phyloP scores from a whole-genome alignment of 2,329 filamentous ascomycete species.

The Paramyrothecium roridum region DNA sequence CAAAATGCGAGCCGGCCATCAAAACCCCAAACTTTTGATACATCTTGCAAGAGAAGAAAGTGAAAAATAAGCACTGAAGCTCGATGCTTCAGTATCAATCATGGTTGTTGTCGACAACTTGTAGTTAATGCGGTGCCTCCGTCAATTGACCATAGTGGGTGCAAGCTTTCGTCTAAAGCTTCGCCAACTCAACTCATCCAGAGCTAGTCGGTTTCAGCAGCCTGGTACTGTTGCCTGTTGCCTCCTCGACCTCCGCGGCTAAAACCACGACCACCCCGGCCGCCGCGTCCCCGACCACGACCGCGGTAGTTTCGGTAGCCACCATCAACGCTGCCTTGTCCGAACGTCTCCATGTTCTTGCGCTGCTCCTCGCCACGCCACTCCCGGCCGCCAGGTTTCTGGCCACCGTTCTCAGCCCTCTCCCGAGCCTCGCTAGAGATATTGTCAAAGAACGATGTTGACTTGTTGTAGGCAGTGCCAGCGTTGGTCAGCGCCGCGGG shows the following conservation, averaged over 20 bases:
- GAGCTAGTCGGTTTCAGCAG: slow-evolving; percentile 4
- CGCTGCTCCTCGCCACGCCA: slow-evolving; percentile 91
- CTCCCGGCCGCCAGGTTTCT: slow-evolving; percentile 74
- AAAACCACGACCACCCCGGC: slow-evolving; percentile 37
- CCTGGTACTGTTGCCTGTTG: slow-evolving; percentile 27
- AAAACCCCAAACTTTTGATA: slow-evolving; percentile 22
- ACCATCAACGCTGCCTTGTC: slow-evolving; percentile 89
- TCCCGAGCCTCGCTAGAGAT: slow-evolving; percentile 94
- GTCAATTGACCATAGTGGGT: background rate
- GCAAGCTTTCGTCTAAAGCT: too few relatives aligned
- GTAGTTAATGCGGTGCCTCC: background rate
- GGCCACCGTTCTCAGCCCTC: slow-evolving; percentile 67
- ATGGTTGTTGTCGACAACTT: background rate
- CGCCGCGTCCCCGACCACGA: slow-evolving; percentile 69
- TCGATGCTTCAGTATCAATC: background rate
- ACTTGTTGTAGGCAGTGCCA: slow-evolving; percentile 75
- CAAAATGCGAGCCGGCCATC: background rate
- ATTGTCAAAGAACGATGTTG: slow-evolving; percentile 93
- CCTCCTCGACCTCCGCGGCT: slow-evolving; percentile 38
- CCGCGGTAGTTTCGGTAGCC: slow-evolving; percentile 76
- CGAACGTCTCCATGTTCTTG: slow-evolving; percentile 97
- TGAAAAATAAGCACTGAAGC: slow-evolving; percentile 7
- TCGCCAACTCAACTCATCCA: too few relatives aligned
- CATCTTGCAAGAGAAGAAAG: slow-evolving; percentile 20
- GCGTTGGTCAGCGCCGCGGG: slow-evolving; percentile 38